Evolutionary conservation across 169 alveolate genomes (phyloP).

Genomic region (Pseudocohnilembus persalinus): DNA sequence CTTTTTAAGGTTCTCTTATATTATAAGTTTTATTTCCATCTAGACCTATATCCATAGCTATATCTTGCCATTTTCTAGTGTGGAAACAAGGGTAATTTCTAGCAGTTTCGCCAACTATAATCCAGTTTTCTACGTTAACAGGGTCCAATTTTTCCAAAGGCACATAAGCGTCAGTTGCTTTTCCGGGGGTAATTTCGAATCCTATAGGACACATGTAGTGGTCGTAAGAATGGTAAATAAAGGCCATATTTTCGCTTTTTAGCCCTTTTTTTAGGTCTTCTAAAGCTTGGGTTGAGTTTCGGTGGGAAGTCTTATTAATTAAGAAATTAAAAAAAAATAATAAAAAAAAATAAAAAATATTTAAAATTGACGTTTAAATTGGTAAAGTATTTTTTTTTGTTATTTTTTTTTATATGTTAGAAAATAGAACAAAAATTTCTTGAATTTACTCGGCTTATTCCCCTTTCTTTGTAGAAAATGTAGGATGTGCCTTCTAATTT

Average conservation of each 20-base stretch:
- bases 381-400: no score
- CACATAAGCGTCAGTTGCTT: slow-evolving; percentile 60
- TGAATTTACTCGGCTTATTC: not conserved
- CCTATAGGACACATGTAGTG: slow-evolving; percentile 82
- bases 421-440: no score
- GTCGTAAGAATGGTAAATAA: slow-evolving; percentile 73
- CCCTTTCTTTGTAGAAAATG: not conserved
- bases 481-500: not conserved
- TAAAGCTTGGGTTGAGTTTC: not conserved
- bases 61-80: slow-evolving; percentile 56
- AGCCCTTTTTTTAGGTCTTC: slow-evolving; percentile 37
- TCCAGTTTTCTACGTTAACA: slow-evolving; percentile 48
- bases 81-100: slow-evolving; percentile 58
- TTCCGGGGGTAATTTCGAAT: slow-evolving; percentile 63
- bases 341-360: no score
- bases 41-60: slow-evolving; percentile 52
- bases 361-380: no score
- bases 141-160: slow-evolving; percentile 33
- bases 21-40: slow-evolving; percentile 53
- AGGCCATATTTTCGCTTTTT: slow-evolving; percentile 47
- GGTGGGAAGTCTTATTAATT: not conserved
- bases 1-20: slow-evolving; percentile 62
- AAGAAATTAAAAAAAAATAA: not conserved
- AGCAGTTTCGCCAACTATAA: slow-evolving; percentile 69
- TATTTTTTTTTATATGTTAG: no score